Percentiles rank a stretch among this genome's conserved stretches.
Evolutionary conservation across 2,329 filamentous ascomycete genomes (phyloP).

Genomic region (Diaporthe sp.): DNA sequence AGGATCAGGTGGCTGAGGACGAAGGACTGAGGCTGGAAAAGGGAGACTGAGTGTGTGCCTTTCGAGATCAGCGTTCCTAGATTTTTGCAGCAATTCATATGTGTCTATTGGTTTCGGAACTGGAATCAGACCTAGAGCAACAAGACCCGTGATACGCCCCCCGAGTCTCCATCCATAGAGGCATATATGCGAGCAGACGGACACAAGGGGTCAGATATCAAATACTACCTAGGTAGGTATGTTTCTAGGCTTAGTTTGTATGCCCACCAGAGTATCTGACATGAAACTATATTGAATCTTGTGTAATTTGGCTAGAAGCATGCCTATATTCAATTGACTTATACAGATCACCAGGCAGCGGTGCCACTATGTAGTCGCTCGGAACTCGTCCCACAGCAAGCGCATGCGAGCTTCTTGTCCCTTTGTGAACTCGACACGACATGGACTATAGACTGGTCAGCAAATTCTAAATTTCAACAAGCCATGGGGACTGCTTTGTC

Average conservation of each 20-base stretch:
- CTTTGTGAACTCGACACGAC: constrained; percentile 20
- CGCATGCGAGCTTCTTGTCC: constrained; percentile 27
- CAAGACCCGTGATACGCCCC: no score
- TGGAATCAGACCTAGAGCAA: background rate
- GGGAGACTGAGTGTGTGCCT: background rate
- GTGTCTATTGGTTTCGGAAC: no score
- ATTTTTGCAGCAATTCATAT: background rate
- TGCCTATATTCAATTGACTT: no score
- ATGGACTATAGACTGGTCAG: background rate
- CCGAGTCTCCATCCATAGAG: background rate
- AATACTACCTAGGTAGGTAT: background rate
- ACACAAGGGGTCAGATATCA: background rate
- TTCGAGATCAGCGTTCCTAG: background rate
- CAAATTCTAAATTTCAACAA: background rate
- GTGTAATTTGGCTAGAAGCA: no score
- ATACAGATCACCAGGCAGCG: background rate
- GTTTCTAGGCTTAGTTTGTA: background rate
- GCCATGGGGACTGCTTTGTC: background rate
- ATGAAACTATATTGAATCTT: background rate
- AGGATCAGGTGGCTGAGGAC: background rate
- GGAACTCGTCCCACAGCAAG: background rate
- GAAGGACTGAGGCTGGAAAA: background rate
- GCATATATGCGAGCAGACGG: no score
- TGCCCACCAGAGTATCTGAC: background rate
- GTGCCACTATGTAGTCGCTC: background rate